Evolutionary conservation across 1,139 yeast genomes (phyloP), one percentile per base, ranked within the genome.

Genomic region (Suhomyces guaymorum): DNA sequence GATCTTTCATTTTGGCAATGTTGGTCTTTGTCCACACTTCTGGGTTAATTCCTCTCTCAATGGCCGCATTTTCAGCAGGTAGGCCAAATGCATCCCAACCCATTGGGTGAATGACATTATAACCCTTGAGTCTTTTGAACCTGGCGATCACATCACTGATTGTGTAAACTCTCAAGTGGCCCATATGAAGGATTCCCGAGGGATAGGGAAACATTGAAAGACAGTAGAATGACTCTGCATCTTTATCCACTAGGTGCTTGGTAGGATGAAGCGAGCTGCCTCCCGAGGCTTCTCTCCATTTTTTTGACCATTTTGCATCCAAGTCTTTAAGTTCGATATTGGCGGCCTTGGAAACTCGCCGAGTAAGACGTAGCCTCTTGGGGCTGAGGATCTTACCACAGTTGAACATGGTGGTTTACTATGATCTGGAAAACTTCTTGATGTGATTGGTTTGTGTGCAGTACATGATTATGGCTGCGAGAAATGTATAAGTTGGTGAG

Each of bases 61-160:
- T 80, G 0, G 98, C 98, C 0, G 98, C 98, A 59, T 92, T 92
- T 55, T 92, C 98, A 0, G 98, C 98, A 0, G 98, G 98, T 25
- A 92, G 68, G 0, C 98, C 98, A 68, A 92, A 92, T 0, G 97
- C 96, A 66, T 92, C 98, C 97, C 97, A 92, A 0, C 98, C 98
- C 95, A 92, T 90, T 0, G 98, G 97, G 55, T 92, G 96, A 5
- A 90, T 71, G 12, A 90, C 96, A 27, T 80, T 66, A 44, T 72
- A 76, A 1, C 96, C 97, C 38, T 74, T 76, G 61, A 86, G 73
- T 44, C 94, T 67, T 48, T 87, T 77, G 59, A 77, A 92, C 46
- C 97, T 65, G 1, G 95, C 77, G 24, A 92, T 57, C 1, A 81
- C 84, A 57, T 92, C 98, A 51, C 92, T 81, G 26, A 92, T 88